Percentiles rank a stretch among this genome's conserved stretches.
Evolutionary conservation across 768 basidiomycete species (phyloP).

Genomic region (Leccinellum luteum): DNA sequence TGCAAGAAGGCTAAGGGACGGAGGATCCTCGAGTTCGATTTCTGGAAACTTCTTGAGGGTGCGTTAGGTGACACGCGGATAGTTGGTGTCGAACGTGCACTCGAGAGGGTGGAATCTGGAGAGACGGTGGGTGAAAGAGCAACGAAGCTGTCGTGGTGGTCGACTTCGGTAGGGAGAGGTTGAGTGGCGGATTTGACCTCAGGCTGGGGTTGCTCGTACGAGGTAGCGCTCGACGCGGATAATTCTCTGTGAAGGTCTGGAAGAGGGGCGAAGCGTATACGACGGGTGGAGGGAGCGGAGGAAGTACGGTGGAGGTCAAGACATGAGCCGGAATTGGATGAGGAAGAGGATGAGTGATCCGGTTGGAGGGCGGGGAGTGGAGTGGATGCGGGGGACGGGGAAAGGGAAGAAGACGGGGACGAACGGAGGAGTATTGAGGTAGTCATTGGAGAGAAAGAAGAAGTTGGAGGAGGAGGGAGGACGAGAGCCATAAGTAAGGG

Average conservation of each 20-base stretch:
- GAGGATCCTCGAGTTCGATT: constrained; percentile 17
- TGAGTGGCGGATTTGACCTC: constrained; percentile 4
- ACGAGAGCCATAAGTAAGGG: constrained; percentile 6
- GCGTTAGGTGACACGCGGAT: constrained; percentile 12
- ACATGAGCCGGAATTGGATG: constrained; percentile 20
- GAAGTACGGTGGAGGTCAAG: constrained; percentile 12
- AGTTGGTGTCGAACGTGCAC: constrained; percentile 19
- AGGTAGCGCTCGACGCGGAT: not conserved
- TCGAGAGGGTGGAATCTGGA: constrained; percentile 20
- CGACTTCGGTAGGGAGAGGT: not conserved
- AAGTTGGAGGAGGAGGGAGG: not conserved
- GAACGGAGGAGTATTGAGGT: constrained; percentile 24
- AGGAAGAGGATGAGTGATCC: constrained; percentile 16
- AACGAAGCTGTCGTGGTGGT: constrained; percentile 6
- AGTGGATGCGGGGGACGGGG: constrained; percentile 8
- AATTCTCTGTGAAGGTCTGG: constrained; percentile 66
- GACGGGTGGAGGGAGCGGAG: constrained; percentile 18
- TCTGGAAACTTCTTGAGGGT: not conserved
- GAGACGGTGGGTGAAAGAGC: constrained; percentile 20
- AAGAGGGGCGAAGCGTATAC: constrained; percentile 82
- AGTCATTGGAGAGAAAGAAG: constrained; percentile 13
- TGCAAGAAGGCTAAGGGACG: constrained; percentile 22
- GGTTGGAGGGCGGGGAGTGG: constrained; percentile 16
- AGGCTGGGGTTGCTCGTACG: constrained; percentile 34
- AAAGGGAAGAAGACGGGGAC: constrained; percentile 2